These are phyloP conservation scores for Hordeum marinum DNA, from an alignment of 176 grass and related monocot species.

Conservation along the genomic window DNA sequence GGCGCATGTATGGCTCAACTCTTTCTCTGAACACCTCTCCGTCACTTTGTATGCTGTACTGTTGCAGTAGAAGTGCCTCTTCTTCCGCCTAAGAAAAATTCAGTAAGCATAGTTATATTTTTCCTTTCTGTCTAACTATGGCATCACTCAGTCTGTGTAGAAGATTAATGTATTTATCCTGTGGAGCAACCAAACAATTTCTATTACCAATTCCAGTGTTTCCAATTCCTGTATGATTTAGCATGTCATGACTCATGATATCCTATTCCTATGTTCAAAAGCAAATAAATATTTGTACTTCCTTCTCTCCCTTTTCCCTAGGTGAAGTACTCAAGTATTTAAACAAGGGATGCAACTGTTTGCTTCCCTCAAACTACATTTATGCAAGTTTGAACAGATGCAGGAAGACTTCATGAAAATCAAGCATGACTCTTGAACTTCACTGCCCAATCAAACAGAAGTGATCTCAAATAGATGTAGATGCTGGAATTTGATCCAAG, in stretches of 20 bases:
- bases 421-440: background rate
- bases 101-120: conserved; percentile 17
- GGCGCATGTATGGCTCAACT: conserved; percentile 62
- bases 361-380: background rate
- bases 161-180: background rate
- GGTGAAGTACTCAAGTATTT: background rate
- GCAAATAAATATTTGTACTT: background rate
- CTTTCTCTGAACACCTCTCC: conserved; percentile 49
- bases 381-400: conserved; percentile 6
- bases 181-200: background rate
- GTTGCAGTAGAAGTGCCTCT: conserved; percentile 78
- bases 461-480: background rate
- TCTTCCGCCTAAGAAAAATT: conserved; percentile 69
- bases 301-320: background rate
- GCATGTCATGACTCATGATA: background rate
- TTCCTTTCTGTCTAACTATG: background rate
- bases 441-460: conserved; percentile 1
- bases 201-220: background rate
- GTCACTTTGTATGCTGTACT: conserved; percentile 39
- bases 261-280: background rate
- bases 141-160: background rate
- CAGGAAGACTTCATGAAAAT: background rate
- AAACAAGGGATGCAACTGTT: background rate
- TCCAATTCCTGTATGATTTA: background rate
- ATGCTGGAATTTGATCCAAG: no score